phyloP scores from a whole-genome alignment of 139 green algal genomes.

The Microglena sp. region DNA sequence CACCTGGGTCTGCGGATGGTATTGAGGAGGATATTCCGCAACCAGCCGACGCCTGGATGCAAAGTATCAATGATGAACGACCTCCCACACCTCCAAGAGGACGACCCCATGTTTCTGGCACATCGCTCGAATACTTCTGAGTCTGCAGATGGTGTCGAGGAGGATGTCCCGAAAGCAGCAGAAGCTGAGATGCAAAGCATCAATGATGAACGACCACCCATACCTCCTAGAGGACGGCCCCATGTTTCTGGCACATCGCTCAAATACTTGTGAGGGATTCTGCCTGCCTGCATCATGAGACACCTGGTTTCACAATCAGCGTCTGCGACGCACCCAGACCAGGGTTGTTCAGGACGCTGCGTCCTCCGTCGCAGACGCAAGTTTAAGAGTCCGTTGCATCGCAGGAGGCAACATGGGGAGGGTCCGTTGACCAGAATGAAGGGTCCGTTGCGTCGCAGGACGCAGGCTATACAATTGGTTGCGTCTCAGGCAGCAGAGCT shows the following conservation, averaged over 20 bases:
- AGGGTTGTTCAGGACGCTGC: too few species aligned
- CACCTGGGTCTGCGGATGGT: constrained; percentile 51
- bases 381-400: too few species aligned
- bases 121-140: constrained; percentile 58
- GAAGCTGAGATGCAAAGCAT: constrained; percentile 62
- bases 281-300: too few species aligned
- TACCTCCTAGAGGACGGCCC: constrained; percentile 71
- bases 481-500: too few species aligned
- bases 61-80: constrained; percentile 80
- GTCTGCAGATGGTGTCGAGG: constrained; percentile 10
- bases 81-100: constrained; percentile 83
- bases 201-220: constrained; percentile 88
- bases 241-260: constrained; percentile 41
- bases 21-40: constrained; percentile 7
- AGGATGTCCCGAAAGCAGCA: neutral
- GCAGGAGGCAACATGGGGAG: too few species aligned
- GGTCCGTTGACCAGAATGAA: too few species aligned
- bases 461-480: too few species aligned
- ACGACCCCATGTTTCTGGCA: constrained; percentile 44
- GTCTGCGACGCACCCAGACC: too few species aligned
- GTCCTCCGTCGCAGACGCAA: too few species aligned
- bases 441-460: too few species aligned
- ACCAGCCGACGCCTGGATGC: constrained; percentile 59
- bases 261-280: constrained; percentile 47
- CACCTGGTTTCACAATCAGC: too few species aligned